Evolutionary conservation across 495 filamentous ascomycete species (phyloP).

Genomic region (Daldinia caldariorum): DNA sequence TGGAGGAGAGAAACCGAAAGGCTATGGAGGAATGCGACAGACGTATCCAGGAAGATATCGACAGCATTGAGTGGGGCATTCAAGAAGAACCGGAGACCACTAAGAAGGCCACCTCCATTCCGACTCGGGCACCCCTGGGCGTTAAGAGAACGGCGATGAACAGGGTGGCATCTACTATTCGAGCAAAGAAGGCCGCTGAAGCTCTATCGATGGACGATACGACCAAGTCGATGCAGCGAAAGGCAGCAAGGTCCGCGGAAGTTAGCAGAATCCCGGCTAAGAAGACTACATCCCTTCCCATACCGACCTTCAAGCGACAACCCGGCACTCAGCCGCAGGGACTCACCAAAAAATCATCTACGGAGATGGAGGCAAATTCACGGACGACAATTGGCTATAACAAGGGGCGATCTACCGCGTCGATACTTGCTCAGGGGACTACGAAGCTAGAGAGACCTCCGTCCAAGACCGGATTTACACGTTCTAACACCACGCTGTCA

Average conservation of each 20-base stretch:
- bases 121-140: slow-evolving; percentile 21
- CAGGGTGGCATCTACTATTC: slow-evolving; percentile 35
- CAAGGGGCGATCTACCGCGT: slow-evolving; percentile 73
- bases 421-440: slow-evolving; percentile 47
- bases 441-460: slow-evolving; percentile 15
- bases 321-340: slow-evolving; percentile 44
- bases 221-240: slow-evolving; percentile 46
- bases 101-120: slow-evolving; percentile 40
- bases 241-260: slow-evolving; percentile 42
- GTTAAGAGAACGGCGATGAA: slow-evolving; percentile 40
- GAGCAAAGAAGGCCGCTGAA: slow-evolving; percentile 53
- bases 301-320: slow-evolving; percentile 54
- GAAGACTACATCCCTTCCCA: slow-evolving; percentile 50
- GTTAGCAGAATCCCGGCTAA: slow-evolving; percentile 35
- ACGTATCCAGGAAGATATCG: slow-evolving; percentile 66
- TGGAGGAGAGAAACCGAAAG: slow-evolving; percentile 64
- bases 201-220: slow-evolving; percentile 54
- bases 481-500: slow-evolving; percentile 53
- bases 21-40: slow-evolving; percentile 66
- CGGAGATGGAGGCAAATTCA: slow-evolving; percentile 69
- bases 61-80: slow-evolving; percentile 63
- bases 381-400: slow-evolving; percentile 82
- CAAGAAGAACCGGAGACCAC: slow-evolving; percentile 50
- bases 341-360: slow-evolving; percentile 54
- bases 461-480: slow-evolving; percentile 35